Conservation (phyloP, 1,284 basidiomycete species). For the Pisolithus thermaeus region DNA sequence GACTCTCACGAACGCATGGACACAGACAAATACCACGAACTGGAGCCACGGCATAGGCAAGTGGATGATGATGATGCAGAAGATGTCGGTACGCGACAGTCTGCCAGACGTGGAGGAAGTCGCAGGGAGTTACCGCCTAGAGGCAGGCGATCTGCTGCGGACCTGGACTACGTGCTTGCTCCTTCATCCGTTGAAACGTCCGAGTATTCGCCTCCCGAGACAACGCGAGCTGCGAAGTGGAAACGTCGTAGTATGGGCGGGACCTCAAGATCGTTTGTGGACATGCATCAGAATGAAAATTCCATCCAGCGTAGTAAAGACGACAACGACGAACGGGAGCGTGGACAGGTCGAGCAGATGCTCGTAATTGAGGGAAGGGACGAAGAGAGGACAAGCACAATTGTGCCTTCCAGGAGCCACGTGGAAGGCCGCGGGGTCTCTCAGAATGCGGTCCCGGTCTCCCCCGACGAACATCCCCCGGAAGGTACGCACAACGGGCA, state of each 20-base stretch:
- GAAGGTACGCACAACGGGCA: no score
- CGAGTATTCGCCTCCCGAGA: slow-evolving; percentile 27
- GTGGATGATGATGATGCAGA: not conserved
- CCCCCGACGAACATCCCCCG: no score
- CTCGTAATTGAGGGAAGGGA: no score
- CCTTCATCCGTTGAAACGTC: slow-evolving; percentile 15
- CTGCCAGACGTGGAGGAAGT: not conserved
- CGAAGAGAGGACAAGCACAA: no score
- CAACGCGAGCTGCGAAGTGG: slow-evolving; percentile 25
- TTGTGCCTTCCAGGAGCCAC: no score
- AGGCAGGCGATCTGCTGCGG: not conserved
- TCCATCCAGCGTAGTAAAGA: no score
- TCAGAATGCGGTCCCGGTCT: no score
- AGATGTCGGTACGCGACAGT: not conserved
- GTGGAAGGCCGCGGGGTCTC: no score
- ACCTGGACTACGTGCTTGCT: slow-evolving; percentile 11
- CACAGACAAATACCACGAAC: not conserved
- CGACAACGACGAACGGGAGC: no score
- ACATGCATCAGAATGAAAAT: no score
- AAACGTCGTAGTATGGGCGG: slow-evolving; percentile 10
- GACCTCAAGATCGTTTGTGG: no score
- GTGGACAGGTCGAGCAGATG: no score
- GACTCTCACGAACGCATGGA: not conserved
- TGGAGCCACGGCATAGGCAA: not conserved
- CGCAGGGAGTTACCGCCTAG: not conserved